Base-by-base conservation (phyloP, 1,284 basidiomycete species). In the Cutaneotrichosporon daszewskae region DNA sequence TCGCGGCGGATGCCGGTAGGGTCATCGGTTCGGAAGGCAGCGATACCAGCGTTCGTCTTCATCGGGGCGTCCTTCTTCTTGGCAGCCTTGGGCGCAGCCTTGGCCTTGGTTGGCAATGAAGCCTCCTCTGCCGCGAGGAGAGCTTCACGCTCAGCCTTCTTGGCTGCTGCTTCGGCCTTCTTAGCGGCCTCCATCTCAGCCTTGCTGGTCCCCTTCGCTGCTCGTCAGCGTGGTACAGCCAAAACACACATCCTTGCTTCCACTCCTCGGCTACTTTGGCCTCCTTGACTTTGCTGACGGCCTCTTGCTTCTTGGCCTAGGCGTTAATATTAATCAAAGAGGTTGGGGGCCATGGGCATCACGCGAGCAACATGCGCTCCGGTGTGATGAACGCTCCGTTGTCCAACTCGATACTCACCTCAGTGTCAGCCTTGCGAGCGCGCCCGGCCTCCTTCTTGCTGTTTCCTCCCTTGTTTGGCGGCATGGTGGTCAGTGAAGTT, bases 361-460 rank as follows among this genome's bases (percentile, higher is more conserved):
- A n/a, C n/a, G n/a, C n/a, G n/a, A n/a, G n/a, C n/a, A n/a, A n/a
- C n/a, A n/a, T n/a, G n/a, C n/a, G n/a, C n/a, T n/a, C n/a, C n/a
- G n/a, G n/a, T n/a, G n/a, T n/a, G n/a, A n/a, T n/a, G n/a, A n/a
- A n/a, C n/a, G n/a, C n/a, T n/a, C n/a, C n/a, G n/a, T n/a, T n/a
- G n/a, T n/a, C 3, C 4, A 26, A 18, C 17, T 9, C 32, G 5
- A 16, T n/a, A 77, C 84, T 80, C 18, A 81, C 77, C 68, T 90
- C 88, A 69, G 90, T 92, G 66, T 94, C 91, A 6, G 88, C 87
- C 73, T 96, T 96, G 71, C 88, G 89, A 1, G 90, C 85, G 37
- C 85, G 72, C 3, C 88, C 88, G 24, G 79, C 72, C 67, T 91
- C 88, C 68, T 91, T 90, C 80, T 91, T 92, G 53, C 85, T 76